Conservation (phyloP, 1,139 yeast genomes). For the Pichia sp. region DNA sequence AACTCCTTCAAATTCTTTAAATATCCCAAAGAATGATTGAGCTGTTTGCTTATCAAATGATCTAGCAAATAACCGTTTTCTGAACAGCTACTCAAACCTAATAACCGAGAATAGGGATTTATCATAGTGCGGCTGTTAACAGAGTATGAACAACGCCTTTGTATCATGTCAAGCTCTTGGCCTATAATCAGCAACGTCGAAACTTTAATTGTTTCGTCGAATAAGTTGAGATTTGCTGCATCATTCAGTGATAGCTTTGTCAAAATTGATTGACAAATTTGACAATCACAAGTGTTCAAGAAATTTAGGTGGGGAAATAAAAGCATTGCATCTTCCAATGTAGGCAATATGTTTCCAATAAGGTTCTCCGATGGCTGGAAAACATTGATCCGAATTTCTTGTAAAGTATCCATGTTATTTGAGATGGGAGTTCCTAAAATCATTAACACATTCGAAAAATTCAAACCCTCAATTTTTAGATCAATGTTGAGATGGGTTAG, state of each 20-base stretch:
- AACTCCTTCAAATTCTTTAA: constrained; percentile 23
- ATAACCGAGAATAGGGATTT: constrained; percentile 11
- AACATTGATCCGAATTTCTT: constrained; percentile 27
- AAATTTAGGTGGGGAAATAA: constrained; percentile 29
- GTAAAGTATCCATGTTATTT: constrained; percentile 23
- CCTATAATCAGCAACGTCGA: constrained; percentile 31
- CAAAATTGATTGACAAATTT: constrained; percentile 21
- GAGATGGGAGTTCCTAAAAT: constrained; percentile 30
- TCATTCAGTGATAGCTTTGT: constrained; percentile 8
- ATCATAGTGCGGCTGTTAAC: constrained; percentile 9
- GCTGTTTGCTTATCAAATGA: constrained; percentile 26
- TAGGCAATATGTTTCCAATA: constrained; percentile 27
- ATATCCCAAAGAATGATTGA: constrained; percentile 21
- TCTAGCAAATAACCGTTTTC: constrained; percentile 28
- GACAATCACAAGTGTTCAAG: constrained; percentile 24
- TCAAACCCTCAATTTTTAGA: constrained; percentile 26
- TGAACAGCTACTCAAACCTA: constrained; percentile 10
- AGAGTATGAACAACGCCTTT: constrained; percentile 8
- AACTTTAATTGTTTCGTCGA: constrained; percentile 28
- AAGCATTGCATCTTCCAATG: constrained; percentile 27
- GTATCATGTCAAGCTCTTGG: constrained; percentile 27
- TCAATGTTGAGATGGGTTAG: constrained; percentile 23
- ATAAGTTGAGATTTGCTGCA: constrained; percentile 9
- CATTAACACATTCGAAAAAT: constrained; percentile 30
- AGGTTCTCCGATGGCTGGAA: constrained; percentile 30